Base-by-base conservation (phyloP, 805 yeast species). In the Starmerella potacharoeniae region DNA sequence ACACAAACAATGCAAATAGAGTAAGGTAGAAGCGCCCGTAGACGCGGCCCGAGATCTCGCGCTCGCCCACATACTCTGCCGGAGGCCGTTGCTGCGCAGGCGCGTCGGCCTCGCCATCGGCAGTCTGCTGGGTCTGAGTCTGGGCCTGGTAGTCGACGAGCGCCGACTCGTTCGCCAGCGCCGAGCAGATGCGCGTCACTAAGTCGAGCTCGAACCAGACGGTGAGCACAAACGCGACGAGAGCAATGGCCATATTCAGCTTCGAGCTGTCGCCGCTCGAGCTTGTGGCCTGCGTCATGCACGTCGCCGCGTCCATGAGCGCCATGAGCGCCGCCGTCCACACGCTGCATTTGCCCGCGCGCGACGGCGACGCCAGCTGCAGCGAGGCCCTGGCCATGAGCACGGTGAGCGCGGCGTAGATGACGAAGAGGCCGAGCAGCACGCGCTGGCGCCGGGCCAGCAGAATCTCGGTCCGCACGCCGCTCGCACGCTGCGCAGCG, bases 171-270 rank as follows among this genome's bases (percentile, higher is more conserved):
- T 46, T 46, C 7, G 40, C 37, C 22, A 34, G 39, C 5, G 49
- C 49, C 4, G 49, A 46, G 30, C 16, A 33, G 5, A 46, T 28
- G 10, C 49, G 34, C 17, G 49, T 46, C 11, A 46, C 49, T 8
- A 46, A 40, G 31, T 46, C 49, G 10, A 46, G 49, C 49, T 46
- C 49, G 11, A 46, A 46, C 49, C 49, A 46, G 17, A 46, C 40
- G 29, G 49, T 46, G 31, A 46, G 49, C 10, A 34, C 40, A 46
- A 46, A 46, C 40, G 49, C 40, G 7, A 46, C 14, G 9, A 46
- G n/a, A 5, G 40, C 49, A 3, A 46, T 8, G 4, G 39, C 49
- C 49, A 46, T 34, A 7, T 33, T 31, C n/a, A 46, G 40, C 40
- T 33, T 30, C 9, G 40, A 14, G 5, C 6, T 29, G 13, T n/a